These are phyloP conservation scores for Nicotiana tabacum DNA, from an alignment of 257 asterid species.

Conservation along the genomic window DNA sequence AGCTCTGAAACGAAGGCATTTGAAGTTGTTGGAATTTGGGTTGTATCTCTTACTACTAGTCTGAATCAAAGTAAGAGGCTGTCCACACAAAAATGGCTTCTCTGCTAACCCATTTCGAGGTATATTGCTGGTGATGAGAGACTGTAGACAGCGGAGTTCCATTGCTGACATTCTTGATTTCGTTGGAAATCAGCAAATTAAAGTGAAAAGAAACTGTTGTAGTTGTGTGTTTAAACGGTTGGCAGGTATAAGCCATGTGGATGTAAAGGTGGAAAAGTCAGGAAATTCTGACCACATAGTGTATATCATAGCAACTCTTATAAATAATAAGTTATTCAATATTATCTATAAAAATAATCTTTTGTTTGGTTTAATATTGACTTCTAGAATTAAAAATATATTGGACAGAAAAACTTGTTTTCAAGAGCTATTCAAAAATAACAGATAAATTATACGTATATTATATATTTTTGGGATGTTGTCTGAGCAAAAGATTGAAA, in stretches of 20 bases:
- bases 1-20: constrained; percentile 38
- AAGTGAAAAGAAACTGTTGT: not conserved
- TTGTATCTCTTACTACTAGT: constrained; percentile 24
- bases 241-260: not conserved
- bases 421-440: no score
- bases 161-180: constrained; percentile 5
- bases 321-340: not conserved
- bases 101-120: constrained; percentile 36
- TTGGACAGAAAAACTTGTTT: no score
- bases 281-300: constrained; percentile 1
- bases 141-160: constrained; percentile 52
- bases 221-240: not conserved
- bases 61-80: constrained; percentile 20
- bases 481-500: no score
- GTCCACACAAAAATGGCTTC: constrained; percentile 47
- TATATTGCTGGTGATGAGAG: constrained; percentile 42
- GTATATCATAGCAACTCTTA: not conserved
- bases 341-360: not conserved
- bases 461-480: no score
- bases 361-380: no score
- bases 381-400: no score
- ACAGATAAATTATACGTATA: no score
- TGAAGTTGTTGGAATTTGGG: constrained; percentile 27
- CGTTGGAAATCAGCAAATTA: not conserved
- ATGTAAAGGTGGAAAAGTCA: not conserved